Evolutionary conservation across 2,329 filamentous ascomycete species (phyloP).

Genomic region (Fusarium scirpi): DNA sequence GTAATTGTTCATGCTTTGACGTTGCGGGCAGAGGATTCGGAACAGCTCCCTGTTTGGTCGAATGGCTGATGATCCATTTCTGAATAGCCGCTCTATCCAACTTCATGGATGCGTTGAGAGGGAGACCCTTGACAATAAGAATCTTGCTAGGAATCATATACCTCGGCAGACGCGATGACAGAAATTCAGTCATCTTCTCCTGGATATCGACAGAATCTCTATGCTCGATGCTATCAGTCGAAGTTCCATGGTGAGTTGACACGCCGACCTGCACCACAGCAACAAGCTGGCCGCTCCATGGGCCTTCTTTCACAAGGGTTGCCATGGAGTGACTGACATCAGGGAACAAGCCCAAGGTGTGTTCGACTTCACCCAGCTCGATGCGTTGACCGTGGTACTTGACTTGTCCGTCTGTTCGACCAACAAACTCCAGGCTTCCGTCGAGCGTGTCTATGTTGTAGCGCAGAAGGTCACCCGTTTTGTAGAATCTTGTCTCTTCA

Average conservation of each 20-base stretch:
- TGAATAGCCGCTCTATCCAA: not conserved
- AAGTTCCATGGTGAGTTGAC: not conserved
- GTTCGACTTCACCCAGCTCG: not conserved
- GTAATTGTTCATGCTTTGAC: not conserved
- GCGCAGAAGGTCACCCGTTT: not conserved
- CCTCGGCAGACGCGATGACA: not conserved
- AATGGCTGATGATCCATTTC: slow-evolving; percentile 1
- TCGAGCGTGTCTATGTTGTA: not conserved
- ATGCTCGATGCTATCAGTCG: not conserved
- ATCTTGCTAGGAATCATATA: slow-evolving; percentile 3
- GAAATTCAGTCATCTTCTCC: not conserved
- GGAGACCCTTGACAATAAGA: not conserved
- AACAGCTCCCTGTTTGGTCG: not conserved
- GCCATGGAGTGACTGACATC: not conserved
- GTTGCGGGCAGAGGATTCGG: not conserved
- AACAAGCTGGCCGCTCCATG: slow-evolving; percentile 2
- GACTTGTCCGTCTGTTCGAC: not conserved
- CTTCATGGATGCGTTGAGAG: slow-evolving; percentile 3
- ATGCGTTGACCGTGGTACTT: slow-evolving; percentile 2
- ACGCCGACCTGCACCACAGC: not conserved
- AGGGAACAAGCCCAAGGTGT: not conserved
- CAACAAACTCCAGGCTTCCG: not conserved
- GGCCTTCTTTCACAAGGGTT: not conserved
- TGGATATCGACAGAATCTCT: not conserved
- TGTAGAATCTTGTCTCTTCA: not conserved